A percentile compares a stretch with the other conserved stretches of the same genome.
Evolutionary conservation across 2,329 filamentous ascomycete genomes (phyloP).

Genomic region (Fusarium xyrophilum): DNA sequence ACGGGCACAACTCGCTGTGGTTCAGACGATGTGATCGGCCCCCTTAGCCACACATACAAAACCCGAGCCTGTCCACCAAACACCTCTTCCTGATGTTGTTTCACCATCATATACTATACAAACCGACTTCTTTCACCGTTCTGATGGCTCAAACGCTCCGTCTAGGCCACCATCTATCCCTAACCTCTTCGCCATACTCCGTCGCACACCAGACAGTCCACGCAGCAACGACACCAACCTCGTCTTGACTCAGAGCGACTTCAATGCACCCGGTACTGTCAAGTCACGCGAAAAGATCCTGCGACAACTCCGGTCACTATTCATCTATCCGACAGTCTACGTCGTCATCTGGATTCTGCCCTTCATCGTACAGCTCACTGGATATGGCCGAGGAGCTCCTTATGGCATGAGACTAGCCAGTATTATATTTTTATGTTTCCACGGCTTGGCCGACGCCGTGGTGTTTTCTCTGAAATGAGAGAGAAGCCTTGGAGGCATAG

Average conservation of each 20-base stretch:
- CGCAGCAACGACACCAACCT: conserved; percentile 22
- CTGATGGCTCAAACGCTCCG: background rate
- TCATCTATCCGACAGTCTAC: conserved; percentile 79
- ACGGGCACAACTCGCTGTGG: conserved; percentile 14
- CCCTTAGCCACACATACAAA: conserved; percentile 10
- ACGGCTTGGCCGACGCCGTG: conserved; percentile 71
- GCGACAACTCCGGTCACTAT: conserved; percentile 73
- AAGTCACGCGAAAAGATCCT: conserved; percentile 63
- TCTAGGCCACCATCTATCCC: conserved; percentile 35
- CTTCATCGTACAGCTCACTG: conserved; percentile 68
- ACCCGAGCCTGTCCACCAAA: background rate
- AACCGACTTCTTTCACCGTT: conserved; percentile 4
- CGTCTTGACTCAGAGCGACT: conserved; percentile 18
- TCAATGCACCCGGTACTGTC: conserved; percentile 42
- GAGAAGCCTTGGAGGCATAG: conserved; percentile 71
- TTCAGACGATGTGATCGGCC: conserved; percentile 7
- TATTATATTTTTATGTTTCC: conserved; percentile 66
- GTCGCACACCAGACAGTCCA: conserved; percentile 28
- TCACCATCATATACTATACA: conserved; percentile 5
- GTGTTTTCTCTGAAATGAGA: conserved; percentile 70
- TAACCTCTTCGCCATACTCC: conserved; percentile 38
- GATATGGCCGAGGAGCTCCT: conserved; percentile 50
- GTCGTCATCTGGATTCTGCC: conserved; percentile 75
- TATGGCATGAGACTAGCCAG: conserved; percentile 63
- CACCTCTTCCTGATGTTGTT: background rate